These are phyloP conservation scores for Phragmites australis DNA, from an alignment of 176 grass and related monocot genomes.

Conservation along the genomic window DNA sequence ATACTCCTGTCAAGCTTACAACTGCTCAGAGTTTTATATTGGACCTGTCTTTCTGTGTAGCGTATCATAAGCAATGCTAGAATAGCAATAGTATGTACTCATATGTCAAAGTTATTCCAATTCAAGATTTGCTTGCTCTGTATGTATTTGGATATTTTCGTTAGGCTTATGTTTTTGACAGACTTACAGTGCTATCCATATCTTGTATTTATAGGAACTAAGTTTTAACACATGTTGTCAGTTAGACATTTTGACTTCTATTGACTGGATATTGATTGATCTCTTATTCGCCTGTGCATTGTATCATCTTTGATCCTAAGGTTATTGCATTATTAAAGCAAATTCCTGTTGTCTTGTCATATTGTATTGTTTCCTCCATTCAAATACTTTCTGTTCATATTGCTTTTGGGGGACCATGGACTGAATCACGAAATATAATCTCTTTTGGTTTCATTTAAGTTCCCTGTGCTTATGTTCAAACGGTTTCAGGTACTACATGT, in stretches of 20 bases:
- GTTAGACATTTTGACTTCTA: not conserved
- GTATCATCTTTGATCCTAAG: not conserved
- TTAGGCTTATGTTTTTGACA: not conserved
- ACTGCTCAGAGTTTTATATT: not conserved
- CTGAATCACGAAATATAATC: not conserved
- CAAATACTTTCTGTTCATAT: not conserved
- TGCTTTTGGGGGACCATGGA: not conserved
- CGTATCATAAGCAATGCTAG: not conserved
- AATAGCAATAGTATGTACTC: not conserved
- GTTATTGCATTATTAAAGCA: not conserved
- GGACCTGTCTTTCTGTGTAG: not conserved
- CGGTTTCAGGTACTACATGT: constrained; percentile 80
- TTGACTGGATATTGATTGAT: not conserved
- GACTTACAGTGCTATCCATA: not conserved
- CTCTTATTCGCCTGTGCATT: not conserved
- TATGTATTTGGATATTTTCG: not conserved
- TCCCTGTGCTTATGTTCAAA: constrained; percentile 6
- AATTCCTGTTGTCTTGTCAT: not conserved
- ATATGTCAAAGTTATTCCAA: constrained; percentile 18
- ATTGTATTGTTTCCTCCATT: not conserved
- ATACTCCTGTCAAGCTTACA: not conserved
- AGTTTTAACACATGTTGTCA: not conserved
- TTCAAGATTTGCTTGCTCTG: not conserved
- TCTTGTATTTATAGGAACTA: not conserved
- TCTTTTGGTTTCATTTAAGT: not conserved